Conservation (phyloP, 2,329 filamentous ascomycete species). For the Penicillium sp. region DNA sequence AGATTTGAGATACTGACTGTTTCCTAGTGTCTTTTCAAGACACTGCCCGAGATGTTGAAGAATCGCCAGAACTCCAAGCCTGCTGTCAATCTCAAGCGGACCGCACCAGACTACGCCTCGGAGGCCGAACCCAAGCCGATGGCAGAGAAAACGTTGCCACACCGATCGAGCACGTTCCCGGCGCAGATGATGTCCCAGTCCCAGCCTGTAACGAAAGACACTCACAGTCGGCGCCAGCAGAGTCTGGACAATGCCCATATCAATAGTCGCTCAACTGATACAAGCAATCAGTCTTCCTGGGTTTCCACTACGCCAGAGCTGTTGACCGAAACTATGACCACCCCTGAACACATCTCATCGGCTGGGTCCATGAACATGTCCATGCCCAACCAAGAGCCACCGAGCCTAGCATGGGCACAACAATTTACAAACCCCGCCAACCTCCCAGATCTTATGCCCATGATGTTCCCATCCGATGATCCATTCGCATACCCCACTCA, state of each 20-base stretch:
- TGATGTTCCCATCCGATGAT: constrained; percentile 54
- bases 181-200: constrained; percentile 31
- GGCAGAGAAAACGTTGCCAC: constrained; percentile 26
- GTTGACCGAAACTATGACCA: constrained; percentile 31
- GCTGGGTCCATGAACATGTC: constrained; percentile 23
- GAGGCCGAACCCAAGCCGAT: constrained; percentile 19
- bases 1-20: constrained; percentile 3
- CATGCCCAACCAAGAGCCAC: constrained; percentile 25
- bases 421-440: constrained; percentile 35
- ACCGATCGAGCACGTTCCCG: constrained; percentile 45
- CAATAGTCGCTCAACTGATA: constrained; percentile 21
- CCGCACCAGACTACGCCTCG: constrained; percentile 33
- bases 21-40: constrained; percentile 74
- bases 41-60: constrained; percentile 73
- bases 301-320: constrained; percentile 29
- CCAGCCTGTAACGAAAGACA: constrained; percentile 26
- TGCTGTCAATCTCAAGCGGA: constrained; percentile 52
- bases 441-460: constrained; percentile 51
- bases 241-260: constrained; percentile 34
- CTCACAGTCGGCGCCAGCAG: constrained; percentile 26
- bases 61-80: constrained; percentile 51
- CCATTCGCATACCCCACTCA: constrained; percentile 54
- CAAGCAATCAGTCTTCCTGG: constrained; percentile 27
- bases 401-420: constrained; percentile 33
- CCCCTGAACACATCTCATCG: constrained; percentile 28